These are phyloP conservation scores for Climacium dendroides DNA, from an alignment of 225 moss, liverwort and hornwort genomes.

Conservation along the genomic window DNA sequence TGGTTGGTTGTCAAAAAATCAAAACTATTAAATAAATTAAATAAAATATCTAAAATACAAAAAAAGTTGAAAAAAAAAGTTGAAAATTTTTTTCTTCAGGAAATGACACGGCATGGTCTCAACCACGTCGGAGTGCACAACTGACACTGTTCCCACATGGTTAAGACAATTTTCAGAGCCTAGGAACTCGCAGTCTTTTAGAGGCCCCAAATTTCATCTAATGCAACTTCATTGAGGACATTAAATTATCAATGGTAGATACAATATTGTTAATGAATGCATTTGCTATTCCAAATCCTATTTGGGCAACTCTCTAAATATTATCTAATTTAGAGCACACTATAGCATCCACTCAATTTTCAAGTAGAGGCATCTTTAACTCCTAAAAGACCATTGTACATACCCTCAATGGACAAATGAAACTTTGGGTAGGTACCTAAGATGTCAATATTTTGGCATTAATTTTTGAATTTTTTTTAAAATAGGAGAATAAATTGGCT, in stretches of 20 bases:
- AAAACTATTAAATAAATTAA: no score
- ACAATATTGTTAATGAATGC: neutral
- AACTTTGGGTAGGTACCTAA: fast-evolving
- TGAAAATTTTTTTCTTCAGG: no score
- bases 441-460: neutral
- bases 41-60: no score
- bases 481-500: neutral
- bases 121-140: no score
- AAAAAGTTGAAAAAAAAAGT: no score
- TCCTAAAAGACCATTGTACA: neutral
- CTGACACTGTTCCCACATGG: no score
- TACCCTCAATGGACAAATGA: neutral
- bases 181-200: no score
- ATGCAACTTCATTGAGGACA: neutral
- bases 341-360: neutral
- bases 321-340: neutral
- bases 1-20: no score
- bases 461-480: neutral
- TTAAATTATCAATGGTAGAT: neutral
- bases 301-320: neutral
- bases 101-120: no score
- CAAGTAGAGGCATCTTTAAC: neutral
- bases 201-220: no score
- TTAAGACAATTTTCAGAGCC: no score
- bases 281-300: neutral